phyloP scores from a whole-genome alignment of 257 asterid species.

The Hygrophila difformis region DNA sequence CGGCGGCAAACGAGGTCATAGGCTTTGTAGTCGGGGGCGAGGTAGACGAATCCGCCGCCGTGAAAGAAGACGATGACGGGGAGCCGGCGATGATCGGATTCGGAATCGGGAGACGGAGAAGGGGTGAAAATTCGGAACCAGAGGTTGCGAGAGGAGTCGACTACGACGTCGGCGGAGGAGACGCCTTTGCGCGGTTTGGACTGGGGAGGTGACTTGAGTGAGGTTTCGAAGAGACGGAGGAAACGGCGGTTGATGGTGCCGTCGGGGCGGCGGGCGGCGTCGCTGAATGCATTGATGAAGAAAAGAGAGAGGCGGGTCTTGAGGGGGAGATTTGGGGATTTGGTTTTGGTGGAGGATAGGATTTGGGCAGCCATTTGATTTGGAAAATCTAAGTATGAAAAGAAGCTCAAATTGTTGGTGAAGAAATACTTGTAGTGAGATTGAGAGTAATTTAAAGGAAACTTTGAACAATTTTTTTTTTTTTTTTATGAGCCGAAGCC shows the following conservation, averaged over 20 bases:
- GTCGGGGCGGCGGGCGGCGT: conserved; percentile 34
- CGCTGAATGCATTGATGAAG: conserved; percentile 24
- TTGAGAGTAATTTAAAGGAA: no score
- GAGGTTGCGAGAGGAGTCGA: conserved; percentile 52
- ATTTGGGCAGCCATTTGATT: no score
- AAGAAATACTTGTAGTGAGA: no score
- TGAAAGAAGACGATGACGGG: conserved; percentile 57
- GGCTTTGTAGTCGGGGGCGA: conserved; percentile 34
- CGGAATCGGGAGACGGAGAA: not conserved
- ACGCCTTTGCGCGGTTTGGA: conserved; percentile 48
- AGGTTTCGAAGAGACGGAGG: conserved; percentile 20
- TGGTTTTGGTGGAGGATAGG: no score
- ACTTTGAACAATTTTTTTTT: no score
- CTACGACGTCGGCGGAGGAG: conserved; percentile 34
- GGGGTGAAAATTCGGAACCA: conserved; percentile 73
- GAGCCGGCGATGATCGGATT: conserved; percentile 19
- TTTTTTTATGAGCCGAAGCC: no score
- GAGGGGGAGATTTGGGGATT: no score
- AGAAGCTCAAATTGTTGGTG: no score
- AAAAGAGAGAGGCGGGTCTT: conserved; percentile 34
- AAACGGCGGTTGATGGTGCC: conserved; percentile 73
- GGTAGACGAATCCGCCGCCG: no score
- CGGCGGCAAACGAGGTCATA: conserved; percentile 71
- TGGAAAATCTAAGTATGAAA: no score
- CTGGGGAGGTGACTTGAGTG: conserved; percentile 25